Percentiles rank a stretch among this genome's conserved stretches.
Conservation (phyloP, 2,329 filamentous ascomycete genomes). For the Tolypocladium nubicola region DNA sequence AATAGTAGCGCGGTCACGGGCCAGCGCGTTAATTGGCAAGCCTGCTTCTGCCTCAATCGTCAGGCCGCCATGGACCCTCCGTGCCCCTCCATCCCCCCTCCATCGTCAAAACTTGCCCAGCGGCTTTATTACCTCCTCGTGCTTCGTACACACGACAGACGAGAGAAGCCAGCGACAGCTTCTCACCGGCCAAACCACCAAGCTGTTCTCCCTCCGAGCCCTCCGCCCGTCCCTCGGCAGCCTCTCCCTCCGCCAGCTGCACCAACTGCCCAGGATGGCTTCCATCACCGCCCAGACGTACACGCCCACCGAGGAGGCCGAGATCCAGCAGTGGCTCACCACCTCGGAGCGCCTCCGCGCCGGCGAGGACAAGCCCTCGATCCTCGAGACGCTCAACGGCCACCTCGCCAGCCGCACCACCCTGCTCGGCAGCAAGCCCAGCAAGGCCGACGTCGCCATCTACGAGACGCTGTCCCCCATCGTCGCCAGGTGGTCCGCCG, state of each 20-base stretch:
- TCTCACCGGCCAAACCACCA: slow-evolving; percentile 11
- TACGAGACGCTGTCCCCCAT: slow-evolving; percentile 69
- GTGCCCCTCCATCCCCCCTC: slow-evolving; percentile 8
- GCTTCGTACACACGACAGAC: neutral
- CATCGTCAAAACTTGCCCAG: neutral
- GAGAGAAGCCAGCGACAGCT: slow-evolving; percentile 3
- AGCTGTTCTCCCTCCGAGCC: slow-evolving; percentile 33
- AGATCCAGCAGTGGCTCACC: slow-evolving; percentile 83
- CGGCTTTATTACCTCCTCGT: neutral
- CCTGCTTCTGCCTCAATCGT: neutral
- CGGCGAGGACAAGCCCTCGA: slow-evolving; percentile 50
- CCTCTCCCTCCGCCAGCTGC: slow-evolving; percentile 18
- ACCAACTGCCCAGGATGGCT: slow-evolving; percentile 44
- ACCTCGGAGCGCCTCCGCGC: slow-evolving; percentile 57
- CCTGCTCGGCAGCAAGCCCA: slow-evolving; percentile 80
- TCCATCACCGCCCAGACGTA: slow-evolving; percentile 60
- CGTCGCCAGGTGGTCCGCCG: slow-evolving; percentile 69
- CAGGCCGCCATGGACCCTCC: neutral
- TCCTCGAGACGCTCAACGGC: slow-evolving; percentile 71
- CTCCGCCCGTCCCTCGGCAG: slow-evolving; percentile 17
- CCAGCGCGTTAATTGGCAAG: slow-evolving; percentile 8
- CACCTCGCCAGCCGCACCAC: slow-evolving; percentile 85
- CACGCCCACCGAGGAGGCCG: slow-evolving; percentile 67
- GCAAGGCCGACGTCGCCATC: slow-evolving; percentile 73
- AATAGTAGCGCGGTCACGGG: slow-evolving; percentile 22